These are phyloP conservation scores for Neoscytalidium dimidiatum DNA, from an alignment of 2,329 filamentous ascomycete species.

Conservation along the genomic window DNA sequence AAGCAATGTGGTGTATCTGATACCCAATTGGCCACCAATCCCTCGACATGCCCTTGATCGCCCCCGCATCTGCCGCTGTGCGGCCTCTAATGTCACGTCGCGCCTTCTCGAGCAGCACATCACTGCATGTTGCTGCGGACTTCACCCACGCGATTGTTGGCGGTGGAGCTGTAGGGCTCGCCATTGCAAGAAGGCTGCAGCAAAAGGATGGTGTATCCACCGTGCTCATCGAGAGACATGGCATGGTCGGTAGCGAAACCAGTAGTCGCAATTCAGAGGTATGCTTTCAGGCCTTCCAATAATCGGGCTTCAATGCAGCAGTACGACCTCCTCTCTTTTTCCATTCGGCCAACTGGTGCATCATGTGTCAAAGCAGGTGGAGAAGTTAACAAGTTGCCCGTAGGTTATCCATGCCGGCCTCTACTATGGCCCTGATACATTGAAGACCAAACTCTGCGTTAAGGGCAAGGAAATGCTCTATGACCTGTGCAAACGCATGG, in stretches of 20 bases:
- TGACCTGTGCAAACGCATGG: conserved; percentile 66
- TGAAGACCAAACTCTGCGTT: conserved; percentile 85
- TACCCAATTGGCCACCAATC: not conserved
- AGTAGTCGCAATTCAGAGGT: conserved; percentile 88
- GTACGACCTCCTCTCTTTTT: not conserved
- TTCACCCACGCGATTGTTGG: conserved; percentile 70
- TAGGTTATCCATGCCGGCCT: conserved; percentile 92
- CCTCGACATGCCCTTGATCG: not conserved
- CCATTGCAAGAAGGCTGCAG: conserved; percentile 73
- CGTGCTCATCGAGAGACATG: conserved; percentile 79
- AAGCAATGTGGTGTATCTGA: not conserved
- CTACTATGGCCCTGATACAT: conserved; percentile 75
- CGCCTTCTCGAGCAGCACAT: conserved; percentile 7
- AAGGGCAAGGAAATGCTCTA: conserved; percentile 77
- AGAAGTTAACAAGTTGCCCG: not conserved
- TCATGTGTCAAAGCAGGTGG: not conserved
- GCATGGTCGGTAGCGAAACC: conserved; percentile 77
- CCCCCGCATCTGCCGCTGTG: not conserved
- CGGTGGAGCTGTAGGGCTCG: conserved; percentile 75
- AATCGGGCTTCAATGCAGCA: not conserved
- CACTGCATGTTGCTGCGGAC: conserved; percentile 44
- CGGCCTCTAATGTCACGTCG: not conserved
- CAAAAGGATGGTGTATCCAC: conserved; percentile 62
- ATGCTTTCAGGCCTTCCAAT: conserved; percentile 21
- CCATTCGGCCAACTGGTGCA: not conserved